These are phyloP conservation scores for Haberlea rhodopensis DNA, from an alignment of 257 asterid genomes.

Conservation along the genomic window DNA sequence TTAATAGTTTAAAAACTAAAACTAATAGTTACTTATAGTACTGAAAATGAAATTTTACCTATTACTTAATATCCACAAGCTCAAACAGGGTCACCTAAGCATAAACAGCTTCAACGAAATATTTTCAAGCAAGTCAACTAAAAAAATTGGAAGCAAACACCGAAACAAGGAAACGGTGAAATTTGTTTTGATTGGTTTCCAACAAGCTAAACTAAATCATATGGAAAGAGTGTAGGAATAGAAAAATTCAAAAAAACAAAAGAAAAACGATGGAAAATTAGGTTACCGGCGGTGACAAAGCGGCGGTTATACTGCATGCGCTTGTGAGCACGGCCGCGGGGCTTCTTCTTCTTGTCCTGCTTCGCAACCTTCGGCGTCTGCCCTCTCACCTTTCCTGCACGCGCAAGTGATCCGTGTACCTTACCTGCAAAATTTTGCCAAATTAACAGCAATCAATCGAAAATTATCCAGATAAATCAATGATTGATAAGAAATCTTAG, in stretches of 20 bases:
- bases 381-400: conserved; percentile 92
- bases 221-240: neutral
- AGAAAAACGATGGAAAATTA: too few relatives aligned
- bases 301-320: conserved; percentile 87
- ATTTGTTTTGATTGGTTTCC: neutral
- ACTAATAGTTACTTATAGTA: neutral
- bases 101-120: neutral
- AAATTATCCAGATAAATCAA: neutral
- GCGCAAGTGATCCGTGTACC: conserved; percentile 97
- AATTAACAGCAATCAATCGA: neutral
- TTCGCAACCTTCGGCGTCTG: conserved; percentile 89
- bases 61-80: too few relatives aligned
- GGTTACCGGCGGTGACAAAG: conserved; percentile 88
- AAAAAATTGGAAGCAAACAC: neutral
- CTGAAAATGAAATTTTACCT: neutral
- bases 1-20: too few relatives aligned
- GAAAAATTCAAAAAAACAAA: neutral
- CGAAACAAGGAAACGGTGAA: too few relatives aligned
- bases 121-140: too few relatives aligned
- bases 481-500: neutral
- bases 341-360: conserved; percentile 90
- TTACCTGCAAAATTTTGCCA: conserved; percentile 49
- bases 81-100: neutral
- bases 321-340: conserved; percentile 93
- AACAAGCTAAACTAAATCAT: neutral